Conservation (phyloP, 306 rosid species). For the Inga oerstediana region DNA sequence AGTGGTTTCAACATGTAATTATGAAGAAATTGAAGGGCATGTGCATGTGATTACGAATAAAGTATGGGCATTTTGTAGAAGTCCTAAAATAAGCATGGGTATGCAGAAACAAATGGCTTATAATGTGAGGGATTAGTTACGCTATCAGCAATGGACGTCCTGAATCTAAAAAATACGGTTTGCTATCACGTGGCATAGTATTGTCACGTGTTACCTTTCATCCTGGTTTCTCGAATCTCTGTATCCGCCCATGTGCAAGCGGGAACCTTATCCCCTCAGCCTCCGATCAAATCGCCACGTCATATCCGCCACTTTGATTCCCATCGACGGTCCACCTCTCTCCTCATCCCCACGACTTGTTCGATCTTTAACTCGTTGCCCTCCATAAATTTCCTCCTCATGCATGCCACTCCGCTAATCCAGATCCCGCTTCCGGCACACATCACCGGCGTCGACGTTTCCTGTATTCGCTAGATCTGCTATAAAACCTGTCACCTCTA, state of each 20-base stretch:
- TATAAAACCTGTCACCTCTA: constrained; percentile 1
- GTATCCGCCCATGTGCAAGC: constrained; percentile 38
- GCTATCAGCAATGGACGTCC: too few species aligned
- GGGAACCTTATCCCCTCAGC: constrained; percentile 57
- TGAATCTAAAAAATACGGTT: too few species aligned
- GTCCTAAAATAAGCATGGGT: neutral
- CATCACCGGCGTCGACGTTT: neutral
- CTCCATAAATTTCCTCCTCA: constrained; percentile 48
- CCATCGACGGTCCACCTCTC: constrained; percentile 43
- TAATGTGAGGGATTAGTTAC: constrained; percentile 32
- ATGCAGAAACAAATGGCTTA: neutral
- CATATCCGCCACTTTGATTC: neutral
- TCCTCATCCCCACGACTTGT: constrained; percentile 23
- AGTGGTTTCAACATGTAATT: neutral
- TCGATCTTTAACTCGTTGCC: constrained; percentile 44
- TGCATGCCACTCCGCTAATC: neutral
- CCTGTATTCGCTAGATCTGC: neutral
- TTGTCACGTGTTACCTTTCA: constrained; percentile 37
- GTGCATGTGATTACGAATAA: neutral
- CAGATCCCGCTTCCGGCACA: constrained; percentile 1
- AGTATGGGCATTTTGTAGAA: constrained; percentile 18
- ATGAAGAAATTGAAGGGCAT: neutral
- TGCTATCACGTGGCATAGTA: neutral
- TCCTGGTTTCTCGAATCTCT: neutral
- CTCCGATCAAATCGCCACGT: constrained; percentile 56